A percentile compares a stretch with the other conserved stretches of the same genome.
Conservation (phyloP, 495 filamentous ascomycete species). For the Bombardia bombarda region DNA sequence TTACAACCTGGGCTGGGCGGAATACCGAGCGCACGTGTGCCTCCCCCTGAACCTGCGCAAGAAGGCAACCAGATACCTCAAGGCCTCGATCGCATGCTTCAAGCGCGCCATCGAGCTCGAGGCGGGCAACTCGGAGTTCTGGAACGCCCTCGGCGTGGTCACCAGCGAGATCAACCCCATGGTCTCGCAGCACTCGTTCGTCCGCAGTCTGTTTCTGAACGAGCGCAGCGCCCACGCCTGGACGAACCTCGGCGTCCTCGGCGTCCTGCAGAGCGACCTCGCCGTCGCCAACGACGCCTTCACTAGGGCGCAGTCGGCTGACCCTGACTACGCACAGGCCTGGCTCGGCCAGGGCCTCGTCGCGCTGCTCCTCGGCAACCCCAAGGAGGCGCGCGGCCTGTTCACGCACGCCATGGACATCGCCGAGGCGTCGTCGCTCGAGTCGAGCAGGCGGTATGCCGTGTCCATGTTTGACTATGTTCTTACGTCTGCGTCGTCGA, state of each 20-base stretch:
- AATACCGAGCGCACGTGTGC: slow-evolving; percentile 70
- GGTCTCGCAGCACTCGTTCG: slow-evolving; percentile 88
- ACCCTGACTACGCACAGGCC: slow-evolving; percentile 84
- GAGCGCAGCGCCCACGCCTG: slow-evolving; percentile 74
- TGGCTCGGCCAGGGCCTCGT: slow-evolving; percentile 92
- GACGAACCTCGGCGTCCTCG: slow-evolving; percentile 85
- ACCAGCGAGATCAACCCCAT: slow-evolving; percentile 77
- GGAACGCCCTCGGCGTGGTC: slow-evolving; percentile 90
- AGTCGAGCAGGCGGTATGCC: slow-evolving; percentile 69
- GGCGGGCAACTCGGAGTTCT: slow-evolving; percentile 92
- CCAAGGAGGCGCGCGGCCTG: slow-evolving; percentile 66
- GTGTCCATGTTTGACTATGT: slow-evolving; percentile 74
- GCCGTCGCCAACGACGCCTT: slow-evolving; percentile 83
- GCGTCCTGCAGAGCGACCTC: slow-evolving; percentile 72
- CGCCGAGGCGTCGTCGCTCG: slow-evolving; percentile 58
- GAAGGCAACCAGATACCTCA: slow-evolving; percentile 57
- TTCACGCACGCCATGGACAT: slow-evolving; percentile 98
- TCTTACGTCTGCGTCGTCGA: slow-evolving; percentile 40
- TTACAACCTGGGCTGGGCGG: slow-evolving; percentile 94
- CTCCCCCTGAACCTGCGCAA: slow-evolving; percentile 40
- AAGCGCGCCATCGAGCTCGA: slow-evolving; percentile 95
- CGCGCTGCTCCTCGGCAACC: slow-evolving; percentile 64
- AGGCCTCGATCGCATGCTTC: slow-evolving; percentile 83
- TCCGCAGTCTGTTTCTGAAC: slow-evolving; percentile 88
- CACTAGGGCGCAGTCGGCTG: slow-evolving; percentile 80